Conservation (phyloP, 306 rosid species). For the Erythrophleum fordii region DNA sequence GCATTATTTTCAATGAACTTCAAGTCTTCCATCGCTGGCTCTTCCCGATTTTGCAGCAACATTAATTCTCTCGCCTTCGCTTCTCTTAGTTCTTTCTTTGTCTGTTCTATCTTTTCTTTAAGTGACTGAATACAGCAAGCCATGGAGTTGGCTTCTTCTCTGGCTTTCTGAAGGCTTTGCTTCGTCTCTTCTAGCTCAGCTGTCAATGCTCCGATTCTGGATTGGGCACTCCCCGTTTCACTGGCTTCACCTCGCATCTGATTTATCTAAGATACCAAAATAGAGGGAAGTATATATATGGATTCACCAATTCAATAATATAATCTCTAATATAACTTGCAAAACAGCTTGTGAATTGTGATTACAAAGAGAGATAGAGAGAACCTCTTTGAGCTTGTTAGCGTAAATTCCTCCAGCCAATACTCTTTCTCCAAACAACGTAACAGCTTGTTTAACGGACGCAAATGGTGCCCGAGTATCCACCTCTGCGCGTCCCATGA, state of each 20-base stretch:
- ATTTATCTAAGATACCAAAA: background rate
- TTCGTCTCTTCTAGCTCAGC: conserved; percentile 73
- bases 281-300: no score
- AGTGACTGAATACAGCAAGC: conserved; percentile 54
- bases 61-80: conserved; percentile 53
- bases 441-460: conserved; percentile 85
- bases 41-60: conserved; percentile 38
- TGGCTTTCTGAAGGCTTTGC: conserved; percentile 63
- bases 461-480: conserved; percentile 80
- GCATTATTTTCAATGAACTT: conserved; percentile 62
- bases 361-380: background rate
- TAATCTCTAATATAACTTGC: no score
- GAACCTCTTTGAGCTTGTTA: conserved; percentile 77
- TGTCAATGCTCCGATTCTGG: conserved; percentile 51
- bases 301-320: no score
- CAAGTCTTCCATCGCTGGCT: conserved; percentile 64
- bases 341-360: no score
- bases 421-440: conserved; percentile 81
- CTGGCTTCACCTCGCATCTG: conserved; percentile 49
- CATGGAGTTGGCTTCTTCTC: conserved; percentile 62
- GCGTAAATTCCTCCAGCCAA: conserved; percentile 82
- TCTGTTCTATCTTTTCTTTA: conserved; percentile 64
- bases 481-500: conserved; percentile 71
- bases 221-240: conserved; percentile 40
- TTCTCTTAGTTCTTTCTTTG: conserved; percentile 66